Percentiles rank a stretch among this genome's conserved stretches.
phyloP scores from a whole-genome alignment of 148 eudicot genomes.

The Fallopia convolvulus region DNA sequence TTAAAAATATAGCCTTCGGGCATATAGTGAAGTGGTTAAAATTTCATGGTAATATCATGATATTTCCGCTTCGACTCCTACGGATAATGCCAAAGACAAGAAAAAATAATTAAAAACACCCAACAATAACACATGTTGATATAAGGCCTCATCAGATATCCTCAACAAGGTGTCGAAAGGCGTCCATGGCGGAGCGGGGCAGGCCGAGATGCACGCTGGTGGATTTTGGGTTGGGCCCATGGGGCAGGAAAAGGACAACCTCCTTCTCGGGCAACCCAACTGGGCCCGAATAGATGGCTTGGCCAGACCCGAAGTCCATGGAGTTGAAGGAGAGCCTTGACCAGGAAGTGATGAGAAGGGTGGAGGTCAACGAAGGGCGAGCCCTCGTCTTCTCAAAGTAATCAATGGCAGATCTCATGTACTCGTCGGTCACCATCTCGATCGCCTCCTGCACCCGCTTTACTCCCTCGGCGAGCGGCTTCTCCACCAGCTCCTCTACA shows the following conservation, averaged over 20 bases:
- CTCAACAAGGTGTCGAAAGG: conserved; percentile 36
- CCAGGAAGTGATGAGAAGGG: conserved; percentile 8
- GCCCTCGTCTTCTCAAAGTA: conserved; percentile 14
- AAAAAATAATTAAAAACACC: too few species aligned
- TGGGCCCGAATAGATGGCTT: not conserved
- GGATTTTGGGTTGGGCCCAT: conserved; percentile 13
- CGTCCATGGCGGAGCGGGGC: conserved; percentile 46
- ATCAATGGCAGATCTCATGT: conserved; percentile 12
- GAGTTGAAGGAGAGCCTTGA: conserved; percentile 4
- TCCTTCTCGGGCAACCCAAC: conserved; percentile 10
- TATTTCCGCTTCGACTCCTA: too few species aligned
- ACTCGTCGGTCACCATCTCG: conserved; percentile 1
- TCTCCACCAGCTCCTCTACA: conserved; percentile 7
- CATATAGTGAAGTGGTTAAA: too few species aligned
- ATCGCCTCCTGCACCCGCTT: conserved; percentile 8
- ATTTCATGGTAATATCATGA: too few species aligned
- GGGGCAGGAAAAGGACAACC: conserved; percentile 3
- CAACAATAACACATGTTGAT: too few species aligned
- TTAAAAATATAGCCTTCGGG: too few species aligned
- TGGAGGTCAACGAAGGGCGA: not conserved
- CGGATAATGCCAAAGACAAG: too few species aligned
- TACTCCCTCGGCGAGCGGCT: not conserved
- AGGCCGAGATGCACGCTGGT: conserved; percentile 48
- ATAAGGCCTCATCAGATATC: conserved; percentile 19
- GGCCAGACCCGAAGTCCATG: conserved; percentile 13